Evolutionary conservation across 2,329 filamentous ascomycete species (phyloP), one percentile per base, ranked within the genome.

Genomic region (Chaetomium olivaceum): DNA sequence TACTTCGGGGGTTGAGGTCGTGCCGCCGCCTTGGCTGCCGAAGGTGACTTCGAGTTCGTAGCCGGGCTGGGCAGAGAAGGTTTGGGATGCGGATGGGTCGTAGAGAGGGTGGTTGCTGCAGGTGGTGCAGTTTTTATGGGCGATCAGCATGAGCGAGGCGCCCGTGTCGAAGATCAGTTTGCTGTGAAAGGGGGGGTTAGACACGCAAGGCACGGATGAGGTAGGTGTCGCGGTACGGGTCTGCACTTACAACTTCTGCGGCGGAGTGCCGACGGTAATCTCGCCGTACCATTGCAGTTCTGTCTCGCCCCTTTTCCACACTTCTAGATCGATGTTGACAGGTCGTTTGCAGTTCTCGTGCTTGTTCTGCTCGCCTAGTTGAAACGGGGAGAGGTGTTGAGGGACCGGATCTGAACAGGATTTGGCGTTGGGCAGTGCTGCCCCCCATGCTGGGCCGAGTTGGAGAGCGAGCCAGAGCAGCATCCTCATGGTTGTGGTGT

Each of bases 161-260:
- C 72, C 74, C 0, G 75, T 77, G 64, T 77, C 75, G 50, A 76
- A 73, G 52, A 76, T 68, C 36, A 77, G 74, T 21, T 72, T 74
- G 65, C 75, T 76, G 31, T 19, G 1, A 7, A 7, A 7, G 39
- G 3, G 11, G 51, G 3, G 11, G 36, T 54, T 6, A 55, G 27
- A 48, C 9, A 39, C 7, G 16, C 27, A 29, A 29, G 3, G 3
- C 27, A 29, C 27, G 36, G n/a, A 12, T 7, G 21, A 4, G 50
- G 21, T 1, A 14, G 12, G n/a, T 25, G 27, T 29, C 27, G 6
- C 27, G 27, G 23, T 4, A 52, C 14, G 50, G 4, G 14, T 3
- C 12, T 7, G 5, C 2, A 72, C 74, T 69, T 71, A 75, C 75
- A 76, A 70, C 6, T 71, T 72, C 55, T 75, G 74, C 0, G 63